These are phyloP conservation scores for Coccomyxa sp. DNA, from an alignment of 139 green algal genomes.

Conservation along the genomic window DNA sequence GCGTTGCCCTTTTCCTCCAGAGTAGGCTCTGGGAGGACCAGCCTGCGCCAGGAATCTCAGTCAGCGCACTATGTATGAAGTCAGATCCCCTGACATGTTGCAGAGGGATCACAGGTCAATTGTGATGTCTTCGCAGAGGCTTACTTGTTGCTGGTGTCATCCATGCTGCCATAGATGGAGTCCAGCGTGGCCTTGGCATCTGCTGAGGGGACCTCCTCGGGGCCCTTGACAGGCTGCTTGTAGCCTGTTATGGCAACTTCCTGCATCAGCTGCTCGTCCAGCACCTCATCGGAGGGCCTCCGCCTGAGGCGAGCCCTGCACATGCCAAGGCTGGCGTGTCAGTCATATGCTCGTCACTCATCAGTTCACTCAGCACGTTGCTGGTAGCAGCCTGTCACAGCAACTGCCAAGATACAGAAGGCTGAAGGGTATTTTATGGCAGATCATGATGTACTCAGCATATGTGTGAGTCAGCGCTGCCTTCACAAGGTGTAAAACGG, in stretches of 20 bases:
- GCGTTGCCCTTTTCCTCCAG: no score
- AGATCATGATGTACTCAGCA: not conserved
- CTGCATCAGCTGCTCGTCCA: not conserved
- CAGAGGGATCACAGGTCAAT: not conserved
- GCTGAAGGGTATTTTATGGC: not conserved
- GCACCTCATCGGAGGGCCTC: not conserved
- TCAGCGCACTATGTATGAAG: not conserved
- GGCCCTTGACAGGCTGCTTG: no score
- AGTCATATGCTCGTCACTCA: no score
- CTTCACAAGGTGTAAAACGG: not conserved
- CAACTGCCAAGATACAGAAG: not conserved
- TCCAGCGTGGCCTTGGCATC: not conserved
- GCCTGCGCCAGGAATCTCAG: no score
- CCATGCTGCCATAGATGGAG: not conserved
- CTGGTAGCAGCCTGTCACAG: no score
- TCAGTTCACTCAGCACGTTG: no score
- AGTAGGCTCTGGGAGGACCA: no score
- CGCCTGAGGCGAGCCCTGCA: not conserved
- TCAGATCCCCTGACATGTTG: not conserved
- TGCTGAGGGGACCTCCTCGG: not conserved
- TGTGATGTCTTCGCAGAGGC: not conserved
- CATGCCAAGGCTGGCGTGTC: no score
- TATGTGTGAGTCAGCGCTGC: not conserved
- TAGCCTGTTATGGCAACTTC: not conserved
- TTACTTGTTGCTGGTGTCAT: not conserved